A percentile compares a stretch with the other conserved stretches of the same genome.
These are phyloP conservation scores for Sphenostylis stenocarpa DNA, from an alignment of 306 rosid species.

Conservation along the genomic window DNA sequence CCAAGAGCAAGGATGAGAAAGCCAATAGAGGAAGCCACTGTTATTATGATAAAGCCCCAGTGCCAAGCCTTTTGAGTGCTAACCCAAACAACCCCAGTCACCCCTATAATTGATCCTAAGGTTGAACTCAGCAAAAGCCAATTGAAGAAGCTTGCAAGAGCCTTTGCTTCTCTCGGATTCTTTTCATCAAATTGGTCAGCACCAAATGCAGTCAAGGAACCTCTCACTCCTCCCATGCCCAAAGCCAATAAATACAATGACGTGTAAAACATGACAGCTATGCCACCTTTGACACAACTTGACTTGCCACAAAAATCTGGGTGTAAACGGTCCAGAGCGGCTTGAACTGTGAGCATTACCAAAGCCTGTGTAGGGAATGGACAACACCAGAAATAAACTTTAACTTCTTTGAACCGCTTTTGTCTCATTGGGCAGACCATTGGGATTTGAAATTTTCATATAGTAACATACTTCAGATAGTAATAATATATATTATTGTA, in stretches of 20 bases:
- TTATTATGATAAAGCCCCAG: slow-evolving; percentile 69
- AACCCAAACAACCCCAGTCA: slow-evolving; percentile 68
- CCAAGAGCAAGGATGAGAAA: slow-evolving; percentile 62
- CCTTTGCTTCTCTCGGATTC: slow-evolving; percentile 60
- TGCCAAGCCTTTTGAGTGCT: slow-evolving; percentile 60
- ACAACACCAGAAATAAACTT: not conserved
- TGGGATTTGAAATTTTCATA: slow-evolving; percentile 33
- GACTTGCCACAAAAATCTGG: slow-evolving; percentile 50
- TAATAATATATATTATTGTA: not conserved
- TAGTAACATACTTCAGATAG: not conserved
- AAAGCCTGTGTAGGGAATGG: slow-evolving; percentile 45
- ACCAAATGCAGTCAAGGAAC: slow-evolving; percentile 75
- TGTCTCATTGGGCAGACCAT: slow-evolving; percentile 8
- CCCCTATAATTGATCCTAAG: slow-evolving; percentile 63
- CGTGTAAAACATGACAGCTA: slow-evolving; percentile 54
- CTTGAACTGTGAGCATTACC: slow-evolving; percentile 63
- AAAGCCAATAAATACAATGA: slow-evolving; percentile 59
- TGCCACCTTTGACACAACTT: slow-evolving; percentile 60
- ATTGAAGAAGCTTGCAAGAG: slow-evolving; percentile 69
- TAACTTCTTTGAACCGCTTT: not conserved
- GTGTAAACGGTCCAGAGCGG: slow-evolving; percentile 43
- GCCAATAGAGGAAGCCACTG: slow-evolving; percentile 55
- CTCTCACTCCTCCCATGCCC: slow-evolving; percentile 77
- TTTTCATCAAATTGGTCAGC: slow-evolving; percentile 76
- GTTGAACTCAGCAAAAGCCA: slow-evolving; percentile 64